phyloP scores from a whole-genome alignment of 73 alveolate species.

The Paramecium biaurelia region DNA sequence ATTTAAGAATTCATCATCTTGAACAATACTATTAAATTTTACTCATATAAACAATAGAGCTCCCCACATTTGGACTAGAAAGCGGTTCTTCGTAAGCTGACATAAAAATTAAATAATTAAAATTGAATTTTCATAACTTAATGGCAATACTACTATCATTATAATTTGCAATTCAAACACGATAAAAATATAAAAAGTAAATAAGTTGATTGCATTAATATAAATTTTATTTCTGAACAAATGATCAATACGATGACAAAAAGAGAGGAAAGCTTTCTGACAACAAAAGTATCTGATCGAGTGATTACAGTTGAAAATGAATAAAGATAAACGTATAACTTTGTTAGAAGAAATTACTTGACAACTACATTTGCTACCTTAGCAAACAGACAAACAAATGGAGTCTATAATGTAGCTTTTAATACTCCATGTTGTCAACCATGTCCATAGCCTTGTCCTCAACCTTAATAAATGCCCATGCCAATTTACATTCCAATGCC shows the following conservation, averaged over 20 bases:
- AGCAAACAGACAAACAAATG: background rate
- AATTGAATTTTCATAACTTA: background rate
- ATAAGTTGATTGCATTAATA: background rate
- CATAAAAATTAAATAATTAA: background rate
- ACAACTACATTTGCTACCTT: background rate
- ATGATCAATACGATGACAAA: background rate
- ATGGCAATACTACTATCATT: background rate
- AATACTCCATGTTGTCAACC: slow-evolving; percentile 2
- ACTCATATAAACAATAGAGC: background rate
- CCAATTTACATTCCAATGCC: slow-evolving; percentile 10
- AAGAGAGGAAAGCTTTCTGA: slow-evolving; percentile 10
- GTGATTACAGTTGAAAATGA: slow-evolving; percentile 4
- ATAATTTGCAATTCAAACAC: background rate
- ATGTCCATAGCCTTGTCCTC: slow-evolving; percentile 15
- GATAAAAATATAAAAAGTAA: background rate
- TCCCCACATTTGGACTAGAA: background rate
- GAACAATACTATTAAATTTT: background rate
- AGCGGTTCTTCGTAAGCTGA: background rate
- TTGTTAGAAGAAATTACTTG: slow-evolving; percentile 14
- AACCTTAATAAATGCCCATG: slow-evolving; percentile 3
- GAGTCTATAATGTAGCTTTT: background rate
- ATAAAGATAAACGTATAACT: background rate
- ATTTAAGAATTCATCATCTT: background rate
- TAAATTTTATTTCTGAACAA: background rate
- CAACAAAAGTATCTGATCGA: background rate